Evolutionary conservation across 345 rosid species (phyloP), one percentile per base, ranked within the genome.

Genomic region (Rhodamnia rubescens): DNA sequence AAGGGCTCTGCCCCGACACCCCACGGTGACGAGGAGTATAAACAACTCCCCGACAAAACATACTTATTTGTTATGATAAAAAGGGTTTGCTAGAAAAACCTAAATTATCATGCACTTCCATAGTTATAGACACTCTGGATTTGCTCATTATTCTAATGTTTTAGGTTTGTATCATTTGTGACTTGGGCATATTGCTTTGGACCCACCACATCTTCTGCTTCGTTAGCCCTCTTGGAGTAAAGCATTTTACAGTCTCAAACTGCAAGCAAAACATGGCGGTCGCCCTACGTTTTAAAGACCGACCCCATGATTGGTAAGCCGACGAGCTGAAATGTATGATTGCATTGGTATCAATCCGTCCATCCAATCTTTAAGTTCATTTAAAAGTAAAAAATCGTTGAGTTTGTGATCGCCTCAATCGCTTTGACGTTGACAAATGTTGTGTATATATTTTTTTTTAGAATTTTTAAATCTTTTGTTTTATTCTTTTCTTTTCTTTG

Each of bases 21-120:
- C 47, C 47, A 8, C 47, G 5, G 47, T 49, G 12, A 49, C 10
- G 11, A 12, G 11, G 11, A 49, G 51, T 9, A 49, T 49, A 12
- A 44, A 49, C 10, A 49, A 49, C 51, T 9, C 11, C 12, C 11
- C 3, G 51, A 49, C 11, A 49, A 49, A 29, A 64, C 10, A 2
- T 6, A 2, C 13, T 64, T 18, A 32, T 2, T 32, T 18, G 8
- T 32, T 2, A 64, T 0, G 6, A 32, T 64, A 32, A 8, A 4
- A 2, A 20, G 4, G 11, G 2, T 2, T 64, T 16, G 24, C 0
- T 2, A 69, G 12, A 32, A 8, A 0, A 8, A 18, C 21, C 24
- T 69, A 32, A 8, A 18, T 64, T 69, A 32, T 18, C 24, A 32
- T 1, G 78, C 78, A 1, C 78, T 32, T 69, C 6, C 5, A 4